phyloP scores from a whole-genome alignment of 2,329 filamentous ascomycete genomes.

The Plectosphaerella plurivora region DNA sequence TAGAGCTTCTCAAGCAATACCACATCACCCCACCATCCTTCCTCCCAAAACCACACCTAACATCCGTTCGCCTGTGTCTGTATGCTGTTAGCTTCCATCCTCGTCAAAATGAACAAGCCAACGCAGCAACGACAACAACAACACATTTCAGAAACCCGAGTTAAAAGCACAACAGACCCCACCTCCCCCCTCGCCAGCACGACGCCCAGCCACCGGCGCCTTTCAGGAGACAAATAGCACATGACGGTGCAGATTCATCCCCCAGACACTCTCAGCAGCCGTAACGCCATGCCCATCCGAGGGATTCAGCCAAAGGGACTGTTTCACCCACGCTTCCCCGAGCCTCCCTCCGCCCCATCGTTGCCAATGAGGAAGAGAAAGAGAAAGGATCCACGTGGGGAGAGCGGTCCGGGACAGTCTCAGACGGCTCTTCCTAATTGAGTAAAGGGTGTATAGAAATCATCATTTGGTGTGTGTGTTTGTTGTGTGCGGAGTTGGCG shows the following conservation, averaged over 20 bases:
- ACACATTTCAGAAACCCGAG: conserved; percentile 36
- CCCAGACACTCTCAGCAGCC: neutral
- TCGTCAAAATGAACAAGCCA: neutral
- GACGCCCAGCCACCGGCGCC: neutral
- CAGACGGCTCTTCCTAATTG: conserved; percentile 43
- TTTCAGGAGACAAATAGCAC: conserved; percentile 16
- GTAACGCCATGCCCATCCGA: conserved; percentile 1
- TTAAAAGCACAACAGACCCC: conserved; percentile 41
- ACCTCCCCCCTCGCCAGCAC: conserved; percentile 19
- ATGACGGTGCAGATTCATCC: conserved; percentile 24
- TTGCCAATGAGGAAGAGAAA: neutral
- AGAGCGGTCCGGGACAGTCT: conserved; percentile 26
- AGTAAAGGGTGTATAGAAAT: neutral
- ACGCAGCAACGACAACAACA: neutral
- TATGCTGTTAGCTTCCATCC: too few species aligned
- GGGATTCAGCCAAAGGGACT: conserved; percentile 11
- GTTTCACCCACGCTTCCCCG: neutral
- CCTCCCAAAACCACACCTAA: neutral
- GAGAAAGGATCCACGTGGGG: conserved; percentile 6
- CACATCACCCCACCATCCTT: neutral
- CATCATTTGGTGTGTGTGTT: neutral
- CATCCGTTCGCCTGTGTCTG: neutral
- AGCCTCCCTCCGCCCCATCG: neutral
- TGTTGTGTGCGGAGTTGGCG: too few species aligned
- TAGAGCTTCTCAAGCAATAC: too few species aligned